Evolutionary conservation across 768 basidiomycete genomes (phyloP).

Genomic region (Agaricus sinodeliciosus): DNA sequence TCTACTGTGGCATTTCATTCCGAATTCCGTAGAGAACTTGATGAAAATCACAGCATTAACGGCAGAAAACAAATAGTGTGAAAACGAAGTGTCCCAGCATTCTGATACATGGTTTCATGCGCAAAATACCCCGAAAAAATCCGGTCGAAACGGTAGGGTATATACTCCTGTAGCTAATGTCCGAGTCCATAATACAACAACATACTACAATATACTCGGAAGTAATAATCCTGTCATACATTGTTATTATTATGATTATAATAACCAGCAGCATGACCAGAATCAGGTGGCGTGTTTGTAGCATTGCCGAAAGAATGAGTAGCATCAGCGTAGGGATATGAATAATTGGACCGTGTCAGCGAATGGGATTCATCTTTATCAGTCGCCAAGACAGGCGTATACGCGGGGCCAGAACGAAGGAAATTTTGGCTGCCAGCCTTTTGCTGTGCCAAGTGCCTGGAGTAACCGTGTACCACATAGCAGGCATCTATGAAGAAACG

Average conservation of each 20-base stretch:
- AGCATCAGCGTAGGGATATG: constrained; percentile 27
- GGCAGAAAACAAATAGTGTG: no score
- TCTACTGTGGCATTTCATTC: background rate
- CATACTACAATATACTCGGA: background rate
- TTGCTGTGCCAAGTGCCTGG: constrained; percentile 24
- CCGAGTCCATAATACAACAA: background rate
- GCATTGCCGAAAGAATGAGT: constrained; percentile 22
- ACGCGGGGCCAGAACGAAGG: constrained; percentile 16
- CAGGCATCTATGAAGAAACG: constrained; percentile 25
- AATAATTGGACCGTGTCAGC: constrained; percentile 19
- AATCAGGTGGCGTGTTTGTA: background rate
- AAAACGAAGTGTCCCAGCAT: no score
- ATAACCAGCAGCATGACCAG: constrained; percentile 6
- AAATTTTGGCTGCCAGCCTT: constrained; percentile 18
- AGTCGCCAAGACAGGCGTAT: constrained; percentile 20
- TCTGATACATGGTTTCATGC: no score
- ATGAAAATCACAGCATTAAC: no score
- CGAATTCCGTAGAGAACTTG: no score
- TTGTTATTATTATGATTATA: constrained; percentile 6
- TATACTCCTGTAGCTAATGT: background rate
- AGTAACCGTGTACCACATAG: constrained; percentile 30
- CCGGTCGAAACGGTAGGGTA: background rate
- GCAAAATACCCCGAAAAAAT: no score
- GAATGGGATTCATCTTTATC: constrained; percentile 20
- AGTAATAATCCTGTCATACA: background rate